Conservation (phyloP, 176 grass and related monocot species). For the Triticum aestivum region IWGSC_CS_RefSeq_v2.1 NC_057799.1:339430668-339431167, state of each 20-base stretch:
- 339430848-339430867: background rate
- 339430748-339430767: background rate
- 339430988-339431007: constrained; percentile 93
- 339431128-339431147: constrained; percentile 85
- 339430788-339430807: constrained; percentile 1
- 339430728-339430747: constrained; percentile 13
- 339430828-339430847: background rate
- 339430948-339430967: constrained; percentile 99
- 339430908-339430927: constrained; percentile 75
- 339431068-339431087: constrained; percentile 38
- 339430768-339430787: background rate
- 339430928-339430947: constrained; percentile 80
- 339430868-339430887: constrained; percentile 21
- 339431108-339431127: constrained; percentile 90
- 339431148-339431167: constrained; percentile 80
- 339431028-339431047: constrained; percentile 9
- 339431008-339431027: constrained; percentile 60
- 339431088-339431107: constrained; percentile 89
- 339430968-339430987: constrained; percentile 87
- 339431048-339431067: constrained; percentile 28
- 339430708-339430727: background rate
- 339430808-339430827: background rate
- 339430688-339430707: constrained; percentile 6
- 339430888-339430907: constrained; percentile 23
- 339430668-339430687: background rate